phyloP scores from a whole-genome alignment of 805 yeast species.

The Myxozyma udenii region DNA sequence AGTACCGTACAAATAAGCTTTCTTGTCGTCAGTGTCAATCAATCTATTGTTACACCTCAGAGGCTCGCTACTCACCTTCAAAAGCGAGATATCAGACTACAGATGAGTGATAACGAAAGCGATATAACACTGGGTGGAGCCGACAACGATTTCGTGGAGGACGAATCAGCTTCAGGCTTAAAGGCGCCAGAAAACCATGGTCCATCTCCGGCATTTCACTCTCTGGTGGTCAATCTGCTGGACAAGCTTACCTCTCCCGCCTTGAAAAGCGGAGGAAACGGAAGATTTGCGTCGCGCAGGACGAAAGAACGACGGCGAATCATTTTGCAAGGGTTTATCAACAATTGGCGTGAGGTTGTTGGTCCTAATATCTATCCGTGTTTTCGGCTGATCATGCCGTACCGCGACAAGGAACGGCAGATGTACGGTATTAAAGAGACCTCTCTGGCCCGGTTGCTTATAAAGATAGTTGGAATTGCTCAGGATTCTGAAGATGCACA shows the following conservation, averaged over 20 bases:
- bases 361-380: slow-evolving; percentile 69
- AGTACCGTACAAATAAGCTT: too few relatives aligned
- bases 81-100: too few relatives aligned
- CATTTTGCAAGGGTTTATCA: slow-evolving; percentile 44
- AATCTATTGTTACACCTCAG: too few relatives aligned
- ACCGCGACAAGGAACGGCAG: slow-evolving; percentile 50
- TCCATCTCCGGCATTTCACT: slow-evolving; percentile 44
- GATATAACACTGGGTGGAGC: too few relatives aligned
- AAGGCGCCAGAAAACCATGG: slow-evolving; percentile 41
- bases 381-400: slow-evolving; percentile 45
- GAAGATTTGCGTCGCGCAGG: slow-evolving; percentile 7
- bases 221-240: slow-evolving; percentile 45
- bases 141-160: too few relatives aligned
- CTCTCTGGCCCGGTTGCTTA: slow-evolving; percentile 51
- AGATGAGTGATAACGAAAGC: too few relatives aligned
- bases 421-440: slow-evolving; percentile 63
- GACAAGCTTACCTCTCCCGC: slow-evolving; percentile 37
- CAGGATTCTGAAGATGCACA: slow-evolving; percentile 60
- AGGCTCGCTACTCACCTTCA: too few relatives aligned
- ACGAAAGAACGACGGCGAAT: slow-evolving; percentile 32
- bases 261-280: background rate
- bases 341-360: slow-evolving; percentile 51
- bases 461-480: slow-evolving; percentile 54
- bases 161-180: background rate
- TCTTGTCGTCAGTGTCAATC: too few relatives aligned